Evolutionary conservation across 148 eudicot genomes (phyloP), one percentile per base, ranked within the genome.

Genomic region (Silene uniflora): DNA sequence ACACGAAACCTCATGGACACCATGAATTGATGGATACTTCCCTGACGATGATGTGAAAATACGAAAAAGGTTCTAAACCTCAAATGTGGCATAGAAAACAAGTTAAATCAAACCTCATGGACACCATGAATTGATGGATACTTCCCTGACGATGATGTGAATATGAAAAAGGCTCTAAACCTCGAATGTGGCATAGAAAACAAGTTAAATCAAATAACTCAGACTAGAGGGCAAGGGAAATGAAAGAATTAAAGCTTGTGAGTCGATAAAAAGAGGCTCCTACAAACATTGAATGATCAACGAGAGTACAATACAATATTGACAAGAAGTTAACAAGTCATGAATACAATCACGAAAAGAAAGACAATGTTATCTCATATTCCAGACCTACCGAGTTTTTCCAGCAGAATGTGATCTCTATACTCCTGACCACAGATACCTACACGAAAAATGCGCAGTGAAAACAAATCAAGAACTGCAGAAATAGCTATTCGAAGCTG

Each of bases 391-490:
- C 49, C 61, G 13, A 22, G 11, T 35, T 72, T 18, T 25, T 39
- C 71, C 62, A 29, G 64, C 4, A 67, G 24, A 55, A 6, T 58
- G 60, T 25, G 35, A 55, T 16, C 17, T 25, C 66, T 73, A 66
- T 46, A 76, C 67, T 21, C 60, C 73, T 56, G 72, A n/a, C 77
- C 81, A 73, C 1, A 78, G 32, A 67, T 78, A 39, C 77, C 81
- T 78, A 68, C n/a, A 78, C 18, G 11, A 73, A 56, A 65, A 44
- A 39, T 19, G 52, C 52, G 21, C 8, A 73, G 25, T 9, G 17
- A 66, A 54, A 39, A n/a, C 29, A 23, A 18, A 55, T 35, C 47
- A 66, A 65, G 27, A 29, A 29, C 32, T 29, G 32, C 52, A 24
- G 10, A 22, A 27, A 8, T 29, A 18, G 16, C 10, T 18, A 16